These are phyloP conservation scores for Gliomastix tumulicola DNA, from an alignment of 2,329 filamentous ascomycete genomes.

Conservation along the genomic window DNA sequence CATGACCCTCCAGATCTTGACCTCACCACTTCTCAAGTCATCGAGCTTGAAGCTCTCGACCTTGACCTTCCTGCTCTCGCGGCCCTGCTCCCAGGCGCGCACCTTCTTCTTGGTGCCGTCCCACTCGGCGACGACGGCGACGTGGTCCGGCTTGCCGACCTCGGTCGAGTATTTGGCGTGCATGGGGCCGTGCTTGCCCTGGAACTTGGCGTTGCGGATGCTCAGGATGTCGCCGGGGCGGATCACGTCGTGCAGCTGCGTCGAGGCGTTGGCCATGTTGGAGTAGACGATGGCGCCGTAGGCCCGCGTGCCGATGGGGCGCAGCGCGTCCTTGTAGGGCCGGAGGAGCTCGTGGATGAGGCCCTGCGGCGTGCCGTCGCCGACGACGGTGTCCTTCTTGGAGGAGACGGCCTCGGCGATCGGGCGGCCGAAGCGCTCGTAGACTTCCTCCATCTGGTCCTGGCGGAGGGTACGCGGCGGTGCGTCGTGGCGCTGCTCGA, in stretches of 20 bases:
- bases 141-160: conserved; percentile 83
- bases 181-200: conserved; percentile 92
- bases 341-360: conserved; percentile 75
- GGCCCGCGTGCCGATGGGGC: conserved; percentile 78
- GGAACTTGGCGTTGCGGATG: conserved; percentile 87
- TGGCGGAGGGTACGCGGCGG: conserved; percentile 79
- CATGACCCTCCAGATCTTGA: conserved; percentile 96
- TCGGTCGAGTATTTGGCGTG: conserved; percentile 89
- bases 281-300: conserved; percentile 92
- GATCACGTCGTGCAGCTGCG: conserved; percentile 87
- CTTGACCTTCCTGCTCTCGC: conserved; percentile 90
- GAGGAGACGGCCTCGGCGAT: conserved; percentile 64
- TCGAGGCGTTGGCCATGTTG: conserved; percentile 90
- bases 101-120: conserved; percentile 99
- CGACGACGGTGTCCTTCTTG: conserved; percentile 75
- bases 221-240: conserved; percentile 87
- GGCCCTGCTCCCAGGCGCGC: conserved; percentile 87
- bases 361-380: conserved; percentile 73
- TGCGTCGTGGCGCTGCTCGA: conserved; percentile 82
- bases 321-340: conserved; percentile 65
- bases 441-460: conserved; percentile 85
- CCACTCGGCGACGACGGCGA: conserved; percentile 90
- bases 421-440: conserved; percentile 71
- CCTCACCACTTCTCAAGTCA: conserved; percentile 86
- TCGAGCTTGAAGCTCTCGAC: conserved; percentile 90